Percentiles rank a stretch among this genome's conserved stretches.
Conservation (phyloP, 345 rosid genomes). For the Durio zibethinus region DNA sequence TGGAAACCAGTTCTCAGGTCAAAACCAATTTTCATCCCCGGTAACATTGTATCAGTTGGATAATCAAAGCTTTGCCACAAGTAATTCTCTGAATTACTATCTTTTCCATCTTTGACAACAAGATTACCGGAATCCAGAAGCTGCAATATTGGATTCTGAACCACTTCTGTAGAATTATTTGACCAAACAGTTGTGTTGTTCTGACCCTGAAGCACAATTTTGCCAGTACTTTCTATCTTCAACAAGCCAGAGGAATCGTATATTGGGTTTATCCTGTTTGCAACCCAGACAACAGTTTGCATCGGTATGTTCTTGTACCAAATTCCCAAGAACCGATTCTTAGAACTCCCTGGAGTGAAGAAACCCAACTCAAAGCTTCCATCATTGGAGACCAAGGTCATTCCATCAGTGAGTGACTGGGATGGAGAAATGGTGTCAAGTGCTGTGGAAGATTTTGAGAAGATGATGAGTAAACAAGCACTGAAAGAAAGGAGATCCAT, state of each 20-base stretch:
- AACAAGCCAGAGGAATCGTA: not conserved
- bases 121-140: constrained; percentile 36
- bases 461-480: constrained; percentile 10
- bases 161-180: not conserved
- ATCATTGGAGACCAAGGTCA: constrained; percentile 23
- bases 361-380: constrained; percentile 32
- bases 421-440: not conserved
- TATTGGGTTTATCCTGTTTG: constrained; percentile 18
- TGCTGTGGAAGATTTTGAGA: not conserved
- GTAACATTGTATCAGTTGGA: constrained; percentile 40
- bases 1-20: not conserved
- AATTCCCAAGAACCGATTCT: constrained; percentile 25
- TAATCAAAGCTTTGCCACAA: constrained; percentile 59
- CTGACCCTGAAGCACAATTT: constrained; percentile 1
- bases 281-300: constrained; percentile 19
- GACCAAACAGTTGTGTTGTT: constrained; percentile 10
- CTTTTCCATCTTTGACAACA: constrained; percentile 25
- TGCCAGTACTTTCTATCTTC: not conserved
- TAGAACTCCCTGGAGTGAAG: constrained; percentile 21
- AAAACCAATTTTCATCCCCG: constrained; percentile 45
- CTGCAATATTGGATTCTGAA: constrained; percentile 2
- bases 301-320: constrained; percentile 13
- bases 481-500: not conserved
- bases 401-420: constrained; percentile 17
- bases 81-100: not conserved